Conservation (phyloP, 1,284 basidiomycete genomes). For the Ganoderma lucidum region DNA sequence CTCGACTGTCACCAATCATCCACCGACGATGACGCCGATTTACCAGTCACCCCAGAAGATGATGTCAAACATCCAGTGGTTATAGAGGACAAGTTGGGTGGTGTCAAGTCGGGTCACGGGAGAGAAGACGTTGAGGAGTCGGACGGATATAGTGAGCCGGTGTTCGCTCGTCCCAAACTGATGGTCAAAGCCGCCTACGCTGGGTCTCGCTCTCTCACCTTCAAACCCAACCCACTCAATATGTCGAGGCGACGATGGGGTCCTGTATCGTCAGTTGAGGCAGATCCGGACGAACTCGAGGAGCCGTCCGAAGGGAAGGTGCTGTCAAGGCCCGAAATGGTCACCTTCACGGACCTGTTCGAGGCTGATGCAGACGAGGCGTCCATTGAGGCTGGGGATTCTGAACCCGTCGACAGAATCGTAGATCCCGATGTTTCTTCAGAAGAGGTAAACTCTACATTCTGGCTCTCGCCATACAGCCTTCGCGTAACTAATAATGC, state of each 20-base stretch:
- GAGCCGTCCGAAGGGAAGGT: conserved; percentile 19
- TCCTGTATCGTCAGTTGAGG: conserved; percentile 35
- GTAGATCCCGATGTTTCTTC: conserved; percentile 30
- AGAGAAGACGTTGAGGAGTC: conserved; percentile 36
- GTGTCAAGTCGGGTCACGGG: conserved; percentile 5
- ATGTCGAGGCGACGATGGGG: conserved; percentile 62
- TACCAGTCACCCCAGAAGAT: conserved; percentile 36
- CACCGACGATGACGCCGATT: conserved; percentile 36
- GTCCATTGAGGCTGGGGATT: conserved; percentile 12
- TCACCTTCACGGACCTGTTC: conserved; percentile 41
- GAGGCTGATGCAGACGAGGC: conserved; percentile 27
- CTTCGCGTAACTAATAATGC: conserved; percentile 14
- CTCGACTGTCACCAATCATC: conserved; percentile 24
- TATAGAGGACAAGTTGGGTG: conserved; percentile 13
- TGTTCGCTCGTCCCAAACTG: conserved; percentile 42
- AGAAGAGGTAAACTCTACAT: conserved; percentile 30
- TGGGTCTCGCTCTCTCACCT: conserved; percentile 40
- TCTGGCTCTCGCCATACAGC: conserved; percentile 20
- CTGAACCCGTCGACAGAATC: conserved; percentile 22
- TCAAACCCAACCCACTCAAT: conserved; percentile 61
- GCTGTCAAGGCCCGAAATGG: conserved; percentile 27
- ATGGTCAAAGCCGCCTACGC: conserved; percentile 30
- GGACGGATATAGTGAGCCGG: conserved; percentile 22
- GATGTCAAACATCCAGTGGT: conserved; percentile 20
- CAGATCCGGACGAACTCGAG: conserved; percentile 33